phyloP scores from a whole-genome alignment of 441 rosid genomes.

The Gossypium lobatum region DNA sequence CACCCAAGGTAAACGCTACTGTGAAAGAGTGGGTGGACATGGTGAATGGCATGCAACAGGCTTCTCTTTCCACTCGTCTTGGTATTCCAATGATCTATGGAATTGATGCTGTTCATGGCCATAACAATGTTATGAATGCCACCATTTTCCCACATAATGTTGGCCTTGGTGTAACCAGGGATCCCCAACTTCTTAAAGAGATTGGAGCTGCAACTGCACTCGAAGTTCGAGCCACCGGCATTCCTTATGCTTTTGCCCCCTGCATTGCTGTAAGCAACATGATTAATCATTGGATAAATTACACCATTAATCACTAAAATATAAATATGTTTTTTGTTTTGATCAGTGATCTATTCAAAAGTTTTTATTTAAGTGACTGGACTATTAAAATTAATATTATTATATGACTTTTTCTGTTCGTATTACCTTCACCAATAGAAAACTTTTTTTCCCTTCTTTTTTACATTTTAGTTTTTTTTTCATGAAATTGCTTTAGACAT shows the following conservation, averaged over 20 bases:
- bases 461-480: not conserved
- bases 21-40: conserved; percentile 8
- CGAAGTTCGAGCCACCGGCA: conserved; percentile 66
- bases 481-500: not conserved
- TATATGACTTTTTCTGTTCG: not conserved
- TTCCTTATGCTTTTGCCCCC: conserved; percentile 67
- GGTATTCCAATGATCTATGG: conserved; percentile 12
- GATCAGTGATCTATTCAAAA: not conserved
- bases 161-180: conserved; percentile 31
- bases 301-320: not conserved
- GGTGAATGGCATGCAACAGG: conserved; percentile 1
- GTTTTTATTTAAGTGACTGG: too few species aligned
- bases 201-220: conserved; percentile 70
- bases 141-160: conserved; percentile 12
- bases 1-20: not conserved
- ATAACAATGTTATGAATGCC: conserved; percentile 9
- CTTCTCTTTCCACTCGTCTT: not conserved
- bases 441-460: not conserved
- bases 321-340: too few species aligned
- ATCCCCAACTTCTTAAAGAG: conserved; percentile 43
- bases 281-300: not conserved
- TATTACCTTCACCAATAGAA: not conserved
- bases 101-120: conserved; percentile 9
- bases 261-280: conserved; percentile 56
- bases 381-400: too few species aligned